These are phyloP conservation scores for Mesotaenium endlicherianum DNA, from an alignment of 139 green algal species.

Conservation along the genomic window DNA sequence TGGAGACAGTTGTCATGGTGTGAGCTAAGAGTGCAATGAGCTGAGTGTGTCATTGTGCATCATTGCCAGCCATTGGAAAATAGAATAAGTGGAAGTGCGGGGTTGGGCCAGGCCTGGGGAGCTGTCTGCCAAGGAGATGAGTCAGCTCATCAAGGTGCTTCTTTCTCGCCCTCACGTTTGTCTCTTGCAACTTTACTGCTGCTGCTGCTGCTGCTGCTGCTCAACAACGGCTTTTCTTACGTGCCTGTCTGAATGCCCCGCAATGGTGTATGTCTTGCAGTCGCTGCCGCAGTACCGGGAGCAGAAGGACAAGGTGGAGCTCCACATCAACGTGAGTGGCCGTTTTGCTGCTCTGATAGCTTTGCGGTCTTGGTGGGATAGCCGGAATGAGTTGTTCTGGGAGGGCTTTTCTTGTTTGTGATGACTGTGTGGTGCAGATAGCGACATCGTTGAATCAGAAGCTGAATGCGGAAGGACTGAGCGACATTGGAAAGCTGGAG, in stretches of 20 bases:
- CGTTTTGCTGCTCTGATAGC: too few relatives aligned
- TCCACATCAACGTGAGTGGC: slow-evolving; percentile 74
- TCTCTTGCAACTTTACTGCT: neutral
- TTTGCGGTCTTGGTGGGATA: too few relatives aligned
- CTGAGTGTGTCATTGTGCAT: too few relatives aligned
- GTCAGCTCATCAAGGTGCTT: neutral
- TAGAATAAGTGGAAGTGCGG: neutral
- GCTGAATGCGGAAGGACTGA: slow-evolving; percentile 68
- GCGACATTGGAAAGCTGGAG: slow-evolving; percentile 83
- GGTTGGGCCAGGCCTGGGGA: neutral
- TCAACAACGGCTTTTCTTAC: too few relatives aligned
- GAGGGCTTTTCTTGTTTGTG: too few relatives aligned
- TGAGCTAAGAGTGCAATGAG: too few relatives aligned
- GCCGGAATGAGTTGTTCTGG: too few relatives aligned
- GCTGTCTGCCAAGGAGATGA: neutral
- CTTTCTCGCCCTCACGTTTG: neutral
- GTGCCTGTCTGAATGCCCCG: neutral
- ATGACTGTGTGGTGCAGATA: slow-evolving; percentile 59
- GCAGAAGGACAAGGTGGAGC: slow-evolving; percentile 70
- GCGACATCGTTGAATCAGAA: slow-evolving; percentile 65
- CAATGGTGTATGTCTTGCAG: slow-evolving; percentile 13
- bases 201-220: too few relatives aligned
- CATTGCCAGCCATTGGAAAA: too few relatives aligned
- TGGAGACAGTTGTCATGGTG: too few relatives aligned
- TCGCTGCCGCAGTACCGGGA: slow-evolving; percentile 84